A percentile compares a stretch with the other conserved stretches of the same genome.
phyloP scores from a whole-genome alignment of 176 grass and related monocot species.

The bread wheat (Triticum aestivum) region DNA sequence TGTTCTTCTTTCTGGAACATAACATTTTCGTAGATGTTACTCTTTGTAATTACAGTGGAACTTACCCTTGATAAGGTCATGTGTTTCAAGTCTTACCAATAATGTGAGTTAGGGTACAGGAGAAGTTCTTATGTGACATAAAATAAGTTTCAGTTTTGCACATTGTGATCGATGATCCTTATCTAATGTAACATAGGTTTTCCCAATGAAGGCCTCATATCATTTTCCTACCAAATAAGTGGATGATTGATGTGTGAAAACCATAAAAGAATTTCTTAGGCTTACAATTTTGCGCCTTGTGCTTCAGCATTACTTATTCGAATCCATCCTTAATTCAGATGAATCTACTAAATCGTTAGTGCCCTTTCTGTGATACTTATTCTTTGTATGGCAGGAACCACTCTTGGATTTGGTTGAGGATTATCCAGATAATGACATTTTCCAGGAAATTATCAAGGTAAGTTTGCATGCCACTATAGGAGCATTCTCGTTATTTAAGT shows the following conservation, averaged over 20 bases:
- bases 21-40: background rate
- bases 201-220: background rate
- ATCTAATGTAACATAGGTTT: background rate
- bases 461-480: background rate
- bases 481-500: background rate
- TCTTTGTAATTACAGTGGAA: background rate
- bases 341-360: background rate
- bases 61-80: background rate
- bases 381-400: background rate
- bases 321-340: background rate
- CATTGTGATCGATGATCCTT: background rate
- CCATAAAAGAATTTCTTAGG: background rate
- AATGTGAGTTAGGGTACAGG: background rate
- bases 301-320: background rate
- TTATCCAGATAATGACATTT: background rate
- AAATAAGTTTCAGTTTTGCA: background rate
- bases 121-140: background rate
- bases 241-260: background rate
- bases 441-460: constrained; percentile 25
- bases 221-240: background rate
- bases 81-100: background rate
- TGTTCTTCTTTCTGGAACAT: background rate
- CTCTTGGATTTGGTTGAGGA: background rate
- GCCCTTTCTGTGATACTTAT: background rate
- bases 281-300: background rate